These are phyloP conservation scores for Carallia brachiata DNA, from an alignment of 345 rosid genomes.

Conservation along the genomic window DNA sequence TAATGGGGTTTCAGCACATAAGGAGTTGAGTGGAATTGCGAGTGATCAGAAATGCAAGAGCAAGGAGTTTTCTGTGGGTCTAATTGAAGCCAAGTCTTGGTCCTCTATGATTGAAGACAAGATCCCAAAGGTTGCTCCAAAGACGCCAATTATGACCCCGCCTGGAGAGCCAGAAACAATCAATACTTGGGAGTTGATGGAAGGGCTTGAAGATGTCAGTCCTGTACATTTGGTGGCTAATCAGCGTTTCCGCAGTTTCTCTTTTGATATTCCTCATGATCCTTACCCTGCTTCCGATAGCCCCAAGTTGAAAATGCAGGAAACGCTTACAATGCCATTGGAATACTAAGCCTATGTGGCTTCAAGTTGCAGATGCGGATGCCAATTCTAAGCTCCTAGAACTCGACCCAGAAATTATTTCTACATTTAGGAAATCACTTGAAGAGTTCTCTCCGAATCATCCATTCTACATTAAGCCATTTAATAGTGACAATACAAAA, in stretches of 20 bases:
- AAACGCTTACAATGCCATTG: conserved; percentile 23
- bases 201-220: conserved; percentile 71
- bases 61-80: conserved; percentile 36
- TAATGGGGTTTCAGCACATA: conserved; percentile 9
- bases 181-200: conserved; percentile 94
- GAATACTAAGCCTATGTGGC: conserved; percentile 43
- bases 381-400: conserved; percentile 13
- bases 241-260: conserved; percentile 60
- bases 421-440: conserved; percentile 56
- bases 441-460: conserved; percentile 52
- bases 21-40: conserved; percentile 2
- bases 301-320: conserved; percentile 35
- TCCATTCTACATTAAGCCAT: conserved; percentile 48
- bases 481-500: conserved; percentile 18
- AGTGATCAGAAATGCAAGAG: neutral
- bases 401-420: conserved; percentile 62
- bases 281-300: conserved; percentile 28
- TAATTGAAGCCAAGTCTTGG: conserved; percentile 82
- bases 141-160: conserved; percentile 69
- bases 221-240: conserved; percentile 37
- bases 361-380: neutral
- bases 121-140: conserved; percentile 60
- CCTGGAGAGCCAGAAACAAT: conserved; percentile 96
- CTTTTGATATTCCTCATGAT: conserved; percentile 46
- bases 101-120: conserved; percentile 78